These are phyloP conservation scores for Fraxinus pennsylvanica DNA, from an alignment of 257 asterid genomes.

Conservation along the genomic window DNA sequence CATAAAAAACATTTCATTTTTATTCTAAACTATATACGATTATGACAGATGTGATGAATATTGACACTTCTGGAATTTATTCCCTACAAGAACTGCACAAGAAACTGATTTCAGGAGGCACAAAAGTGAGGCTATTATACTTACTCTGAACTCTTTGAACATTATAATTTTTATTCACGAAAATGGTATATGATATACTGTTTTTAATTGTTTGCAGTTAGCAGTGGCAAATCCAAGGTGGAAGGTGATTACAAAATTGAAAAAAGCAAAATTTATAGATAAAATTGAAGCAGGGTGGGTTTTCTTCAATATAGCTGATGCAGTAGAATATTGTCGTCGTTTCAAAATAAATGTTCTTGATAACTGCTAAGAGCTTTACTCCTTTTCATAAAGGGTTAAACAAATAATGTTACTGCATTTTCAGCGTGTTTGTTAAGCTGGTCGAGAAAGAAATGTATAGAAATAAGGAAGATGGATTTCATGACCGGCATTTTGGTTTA, in stretches of 20 bases:
- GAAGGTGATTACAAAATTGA: conserved; percentile 69
- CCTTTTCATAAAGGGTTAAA: conserved; percentile 15
- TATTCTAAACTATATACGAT: neutral
- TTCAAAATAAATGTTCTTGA: conserved; percentile 38
- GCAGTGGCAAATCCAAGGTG: conserved; percentile 73
- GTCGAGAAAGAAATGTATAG: neutral
- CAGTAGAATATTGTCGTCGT: conserved; percentile 53
- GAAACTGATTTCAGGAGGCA: conserved; percentile 44
- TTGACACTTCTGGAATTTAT: conserved; percentile 75
- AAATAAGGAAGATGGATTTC: no score
- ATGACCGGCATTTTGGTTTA: no score
- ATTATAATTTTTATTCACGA: neutral
- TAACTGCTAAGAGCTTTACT: conserved; percentile 16
- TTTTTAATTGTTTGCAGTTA: conserved; percentile 34
- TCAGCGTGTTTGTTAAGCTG: neutral
- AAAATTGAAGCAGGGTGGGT: conserved; percentile 53
- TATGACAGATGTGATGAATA: conserved; percentile 59
- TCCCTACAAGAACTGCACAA: conserved; percentile 64
- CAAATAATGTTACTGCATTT: neutral
- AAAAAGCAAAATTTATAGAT: conserved; percentile 49
- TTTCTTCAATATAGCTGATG: conserved; percentile 66
- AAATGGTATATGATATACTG: neutral
- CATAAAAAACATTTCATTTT: neutral
- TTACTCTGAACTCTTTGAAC: neutral
- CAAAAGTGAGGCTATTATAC: conserved; percentile 41